Conservation (phyloP, 148 eudicot species). For the Euryodendron excelsum region DNA sequence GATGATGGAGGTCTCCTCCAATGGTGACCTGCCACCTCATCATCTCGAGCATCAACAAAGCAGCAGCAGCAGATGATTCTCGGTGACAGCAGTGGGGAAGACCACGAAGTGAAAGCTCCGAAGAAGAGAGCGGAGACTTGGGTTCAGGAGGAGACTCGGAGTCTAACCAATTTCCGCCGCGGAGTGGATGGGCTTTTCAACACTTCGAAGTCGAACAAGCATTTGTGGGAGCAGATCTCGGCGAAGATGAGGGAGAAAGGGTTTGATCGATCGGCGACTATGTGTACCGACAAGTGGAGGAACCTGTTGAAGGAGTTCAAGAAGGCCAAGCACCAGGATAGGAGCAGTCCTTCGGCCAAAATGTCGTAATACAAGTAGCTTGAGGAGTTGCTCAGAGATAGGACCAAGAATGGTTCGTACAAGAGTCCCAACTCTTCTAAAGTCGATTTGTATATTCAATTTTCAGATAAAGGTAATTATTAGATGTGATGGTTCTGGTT, state of each 20-base stretch:
- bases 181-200: constrained; percentile 68
- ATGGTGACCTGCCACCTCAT: constrained; percentile 17
- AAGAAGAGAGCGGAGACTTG: constrained; percentile 86
- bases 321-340: constrained; percentile 36
- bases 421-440: constrained; percentile 23
- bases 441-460: constrained; percentile 55
- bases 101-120: constrained; percentile 29
- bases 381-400: constrained; percentile 52
- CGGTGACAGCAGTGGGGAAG: constrained; percentile 29
- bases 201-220: constrained; percentile 80
- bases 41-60: constrained; percentile 18
- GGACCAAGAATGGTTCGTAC: constrained; percentile 24
- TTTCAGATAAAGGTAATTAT: constrained; percentile 55
- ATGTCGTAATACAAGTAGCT: constrained; percentile 64
- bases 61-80: constrained; percentile 29
- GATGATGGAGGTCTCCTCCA: constrained; percentile 18
- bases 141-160: constrained; percentile 77
- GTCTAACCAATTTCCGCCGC: constrained; percentile 50
- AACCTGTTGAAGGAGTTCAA: constrained; percentile 72
- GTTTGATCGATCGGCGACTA: constrained; percentile 82
- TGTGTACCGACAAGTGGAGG: constrained; percentile 99
- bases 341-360: constrained; percentile 36
- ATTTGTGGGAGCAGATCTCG: constrained; percentile 87
- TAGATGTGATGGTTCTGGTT: background rate
- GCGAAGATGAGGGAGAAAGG: constrained; percentile 80